Evolutionary conservation across 148 eudicot genomes (phyloP).

Genomic region (Fagopyrum esculentum): DNA sequence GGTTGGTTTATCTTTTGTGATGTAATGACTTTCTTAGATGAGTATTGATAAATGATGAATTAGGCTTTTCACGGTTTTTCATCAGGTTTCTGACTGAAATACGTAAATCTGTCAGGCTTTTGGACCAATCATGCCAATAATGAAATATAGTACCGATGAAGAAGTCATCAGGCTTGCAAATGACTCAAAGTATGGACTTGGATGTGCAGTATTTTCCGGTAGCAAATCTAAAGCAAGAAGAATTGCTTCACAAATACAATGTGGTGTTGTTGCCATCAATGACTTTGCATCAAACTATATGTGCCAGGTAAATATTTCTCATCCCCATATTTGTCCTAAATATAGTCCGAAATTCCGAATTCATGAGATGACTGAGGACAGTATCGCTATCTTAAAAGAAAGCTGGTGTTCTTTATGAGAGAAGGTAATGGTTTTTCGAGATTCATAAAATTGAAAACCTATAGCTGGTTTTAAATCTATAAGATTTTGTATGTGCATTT

Average conservation of each 20-base stretch:
- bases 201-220: constrained; percentile 96
- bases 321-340: too few relatives aligned
- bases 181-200: constrained; percentile 96
- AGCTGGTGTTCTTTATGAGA: neutral
- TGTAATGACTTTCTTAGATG: neutral
- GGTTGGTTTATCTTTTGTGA: constrained; percentile 33
- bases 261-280: constrained; percentile 91
- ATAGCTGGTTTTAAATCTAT: neutral
- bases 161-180: constrained; percentile 86
- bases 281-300: constrained; percentile 92
- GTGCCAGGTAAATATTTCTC: constrained; percentile 73
- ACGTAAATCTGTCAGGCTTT: constrained; percentile 52
- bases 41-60: constrained; percentile 6
- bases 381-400: neutral
- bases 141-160: constrained; percentile 86
- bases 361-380: neutral
- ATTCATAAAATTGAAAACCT: neutral
- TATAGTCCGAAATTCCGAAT: neutral
- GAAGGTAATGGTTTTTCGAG: neutral
- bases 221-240: constrained; percentile 70
- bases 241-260: constrained; percentile 74
- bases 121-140: constrained; percentile 96
- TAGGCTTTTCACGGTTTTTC: neutral
- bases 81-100: neutral
- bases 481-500: neutral